Evolutionary conservation across 2,329 filamentous ascomycete species (phyloP).

Genomic region (Orbilia blumenaviensis): DNA sequence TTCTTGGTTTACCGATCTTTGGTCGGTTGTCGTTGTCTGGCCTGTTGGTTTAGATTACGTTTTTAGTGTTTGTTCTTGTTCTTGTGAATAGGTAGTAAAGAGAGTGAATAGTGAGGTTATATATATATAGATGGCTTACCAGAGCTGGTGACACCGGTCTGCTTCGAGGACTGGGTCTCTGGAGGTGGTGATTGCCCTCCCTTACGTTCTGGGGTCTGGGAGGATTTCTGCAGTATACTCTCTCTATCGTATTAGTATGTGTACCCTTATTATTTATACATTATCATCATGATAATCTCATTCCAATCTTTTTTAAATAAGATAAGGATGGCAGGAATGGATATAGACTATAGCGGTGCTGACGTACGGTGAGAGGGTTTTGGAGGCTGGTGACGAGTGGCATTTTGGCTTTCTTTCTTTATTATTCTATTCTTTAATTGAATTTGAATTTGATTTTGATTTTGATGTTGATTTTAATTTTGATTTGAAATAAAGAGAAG

Average conservation of each 20-base stretch:
- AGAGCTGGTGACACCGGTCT: slow-evolving; percentile 22
- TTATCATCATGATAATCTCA: too few species aligned
- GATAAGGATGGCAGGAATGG: background rate
- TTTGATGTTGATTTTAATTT: background rate
- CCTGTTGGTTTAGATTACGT: slow-evolving; percentile 9
- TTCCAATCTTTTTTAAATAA: too few species aligned
- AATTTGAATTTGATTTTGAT: background rate
- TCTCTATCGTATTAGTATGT: background rate
- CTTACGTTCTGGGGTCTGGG: background rate
- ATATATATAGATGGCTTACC: too few species aligned
- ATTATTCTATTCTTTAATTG: background rate
- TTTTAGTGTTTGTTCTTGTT: background rate
- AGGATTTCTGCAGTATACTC: background rate
- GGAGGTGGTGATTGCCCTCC: slow-evolving; percentile 32
- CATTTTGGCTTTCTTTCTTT: slow-evolving; percentile 24
- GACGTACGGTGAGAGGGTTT: slow-evolving; percentile 44
- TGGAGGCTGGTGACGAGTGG: slow-evolving; percentile 49
- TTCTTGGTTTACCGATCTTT: slow-evolving; percentile 19
- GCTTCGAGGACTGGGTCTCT: slow-evolving; percentile 38
- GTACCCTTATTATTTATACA: too few species aligned
- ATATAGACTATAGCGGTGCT: background rate
- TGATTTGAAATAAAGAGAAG: too few species aligned
- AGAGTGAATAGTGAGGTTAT: background rate
- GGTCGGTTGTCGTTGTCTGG: slow-evolving; percentile 26
- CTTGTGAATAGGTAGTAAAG: background rate